phyloP scores from a whole-genome alignment of 768 basidiomycete species.

The Sporobolomyces pararoseus region DNA sequence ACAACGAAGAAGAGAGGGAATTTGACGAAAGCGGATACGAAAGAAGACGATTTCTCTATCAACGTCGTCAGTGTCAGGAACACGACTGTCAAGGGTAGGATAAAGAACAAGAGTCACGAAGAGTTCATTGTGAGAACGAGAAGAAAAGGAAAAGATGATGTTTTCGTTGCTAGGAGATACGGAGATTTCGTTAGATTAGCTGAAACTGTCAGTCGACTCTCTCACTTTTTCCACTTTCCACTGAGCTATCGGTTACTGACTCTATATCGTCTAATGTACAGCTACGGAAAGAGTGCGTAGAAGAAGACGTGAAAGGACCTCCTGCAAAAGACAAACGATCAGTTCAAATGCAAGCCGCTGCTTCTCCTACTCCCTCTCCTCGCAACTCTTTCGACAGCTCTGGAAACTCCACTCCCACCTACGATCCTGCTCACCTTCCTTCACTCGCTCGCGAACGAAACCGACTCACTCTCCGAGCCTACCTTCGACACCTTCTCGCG shows the following conservation, averaged over 20 bases:
- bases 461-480: conserved; percentile 83
- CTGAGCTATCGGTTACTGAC: too few relatives aligned
- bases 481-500: conserved; percentile 74
- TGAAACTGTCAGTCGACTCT: conserved; percentile 67
- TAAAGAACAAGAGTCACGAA: conserved; percentile 86
- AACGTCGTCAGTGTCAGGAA: conserved; percentile 85
- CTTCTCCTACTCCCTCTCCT: conserved; percentile 14
- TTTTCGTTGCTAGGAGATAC: conserved; percentile 86
- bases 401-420: conserved; percentile 19
- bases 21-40: conserved; percentile 46
- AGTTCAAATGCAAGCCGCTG: conserved; percentile 40
- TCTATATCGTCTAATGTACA: too few relatives aligned
- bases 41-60: conserved; percentile 69
- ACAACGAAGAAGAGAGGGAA: conserved; percentile 23
- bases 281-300: conserved; percentile 82
- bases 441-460: conserved; percentile 78
- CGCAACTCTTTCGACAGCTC: conserved; percentile 11
- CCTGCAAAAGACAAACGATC: conserved; percentile 75
- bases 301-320: conserved; percentile 72
- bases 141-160: conserved; percentile 65
- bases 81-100: conserved; percentile 74
- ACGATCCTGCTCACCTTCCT: conserved; percentile 24
- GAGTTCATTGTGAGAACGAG: conserved; percentile 93
- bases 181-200: conserved; percentile 90
- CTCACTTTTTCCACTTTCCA: conserved; percentile 7